Evolutionary conservation across 2,329 filamentous ascomycete species (phyloP).

Genomic region (Colletotrichum echinochloae): DNA sequence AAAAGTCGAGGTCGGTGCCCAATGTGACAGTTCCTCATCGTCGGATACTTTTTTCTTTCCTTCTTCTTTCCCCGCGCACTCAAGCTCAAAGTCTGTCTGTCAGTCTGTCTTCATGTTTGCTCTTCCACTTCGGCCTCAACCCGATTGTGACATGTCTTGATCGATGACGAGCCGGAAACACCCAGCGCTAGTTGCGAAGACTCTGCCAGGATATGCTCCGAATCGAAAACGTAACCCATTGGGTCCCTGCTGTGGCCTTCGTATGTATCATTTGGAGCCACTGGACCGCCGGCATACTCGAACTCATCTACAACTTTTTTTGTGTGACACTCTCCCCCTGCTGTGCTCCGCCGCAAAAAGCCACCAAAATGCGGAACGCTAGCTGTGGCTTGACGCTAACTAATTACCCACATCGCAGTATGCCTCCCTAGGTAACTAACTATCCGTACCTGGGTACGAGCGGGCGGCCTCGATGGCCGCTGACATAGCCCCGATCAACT

Average conservation of each 20-base stretch:
- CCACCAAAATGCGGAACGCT: constrained; percentile 3
- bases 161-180: background rate
- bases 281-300: background rate
- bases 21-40: background rate
- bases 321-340: background rate
- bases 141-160: no score
- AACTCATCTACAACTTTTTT: no score
- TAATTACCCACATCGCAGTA: no score
- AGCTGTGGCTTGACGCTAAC: background rate
- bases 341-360: constrained; percentile 12
- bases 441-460: no score
- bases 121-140: background rate
- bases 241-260: no score
- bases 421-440: no score
- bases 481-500: no score
- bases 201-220: background rate
- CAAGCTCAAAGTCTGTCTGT: background rate
- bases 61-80: background rate
- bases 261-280: background rate
- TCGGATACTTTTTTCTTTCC: background rate
- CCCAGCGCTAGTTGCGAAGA: background rate
- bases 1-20: background rate
- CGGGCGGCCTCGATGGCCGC: no score
- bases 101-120: background rate
- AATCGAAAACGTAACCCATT: no score